Base-by-base conservation (phyloP, 306 rosid species). In the cucumber (Cucumis sativus) region DNA sequence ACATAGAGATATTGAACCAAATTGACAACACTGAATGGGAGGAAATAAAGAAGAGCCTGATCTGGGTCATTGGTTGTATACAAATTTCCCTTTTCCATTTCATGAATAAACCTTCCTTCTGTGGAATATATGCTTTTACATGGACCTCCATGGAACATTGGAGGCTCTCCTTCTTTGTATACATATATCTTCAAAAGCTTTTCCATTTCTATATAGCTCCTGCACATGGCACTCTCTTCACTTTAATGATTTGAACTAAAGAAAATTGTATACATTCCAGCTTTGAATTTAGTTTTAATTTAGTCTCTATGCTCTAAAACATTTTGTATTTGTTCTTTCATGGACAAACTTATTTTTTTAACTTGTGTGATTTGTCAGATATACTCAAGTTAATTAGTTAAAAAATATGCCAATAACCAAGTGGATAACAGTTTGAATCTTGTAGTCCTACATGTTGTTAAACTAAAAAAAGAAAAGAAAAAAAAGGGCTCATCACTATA, bases 101-200 rank as follows among this genome's bases (percentile, higher is more conserved):
- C 86, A 63, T 84, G 82, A 16, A 84, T 86, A 77, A 84, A 84
- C 45, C 80, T 80, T 71, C 87, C 89, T 75, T 82, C 86, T 10
- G 87, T 79, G 1, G 89, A 84, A 59, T 86, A 86, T 69, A 86
- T 84, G 55, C 87, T 84, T 67, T 82, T 86, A 76, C 87, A 84
- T 13, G 87, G 89, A 20, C 87, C 89, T 54, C 84, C 68, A 57
- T 86, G 86, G 52, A 86, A 82, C 51, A 86, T 75, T 37, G 89
- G 86, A 0, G 79, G 81, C 21, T 86, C 87, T 78, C 86, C 87
- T 82, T 86, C 87, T 65, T 78, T 80, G 39, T 84, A 84, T 40
- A 82, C 79, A 64, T 55, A 82, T 71, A 86, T 80, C 78, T 84
- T 86, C 47, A 86, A 79, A 21, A 79, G 37, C 45, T 11, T 86